These are phyloP conservation scores for Epichloe scottii DNA, from an alignment of 2,329 filamentous ascomycete genomes.

Conservation along the genomic window DNA sequence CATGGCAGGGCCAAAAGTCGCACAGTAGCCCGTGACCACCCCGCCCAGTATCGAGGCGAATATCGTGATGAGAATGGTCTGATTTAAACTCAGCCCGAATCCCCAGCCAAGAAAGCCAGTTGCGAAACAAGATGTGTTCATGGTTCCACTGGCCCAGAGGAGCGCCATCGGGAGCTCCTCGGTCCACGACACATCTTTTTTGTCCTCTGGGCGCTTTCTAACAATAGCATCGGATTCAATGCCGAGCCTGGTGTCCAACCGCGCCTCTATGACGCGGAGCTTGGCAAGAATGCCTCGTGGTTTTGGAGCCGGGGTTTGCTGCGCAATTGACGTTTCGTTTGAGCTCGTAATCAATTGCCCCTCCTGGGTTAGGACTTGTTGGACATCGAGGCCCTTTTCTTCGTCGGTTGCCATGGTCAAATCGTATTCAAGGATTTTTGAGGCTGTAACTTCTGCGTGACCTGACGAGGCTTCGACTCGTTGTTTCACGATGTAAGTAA, in stretches of 20 bases:
- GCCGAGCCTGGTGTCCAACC: slow-evolving; percentile 33
- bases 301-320: not conserved
- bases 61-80: slow-evolving; percentile 31
- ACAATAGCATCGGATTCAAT: slow-evolving; percentile 34
- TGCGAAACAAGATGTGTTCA: slow-evolving; percentile 38
- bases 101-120: slow-evolving; percentile 38
- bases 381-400: not conserved
- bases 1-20: slow-evolving; percentile 35
- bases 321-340: not conserved
- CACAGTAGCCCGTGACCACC: slow-evolving; percentile 28
- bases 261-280: slow-evolving; percentile 28
- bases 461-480: too few species aligned
- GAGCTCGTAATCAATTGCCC: not conserved
- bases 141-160: slow-evolving; percentile 37
- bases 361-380: not conserved
- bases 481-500: too few species aligned
- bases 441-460: too few species aligned
- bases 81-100: slow-evolving; percentile 31
- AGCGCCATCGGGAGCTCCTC: slow-evolving; percentile 36
- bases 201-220: slow-evolving; percentile 32
- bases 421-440: too few species aligned
- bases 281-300: slow-evolving; percentile 19
- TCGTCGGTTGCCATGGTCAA: not conserved
- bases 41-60: slow-evolving; percentile 30
- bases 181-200: slow-evolving; percentile 17